These are phyloP conservation scores for Pyrus hybrid DNA, from an alignment of 331 rosid species.

Conservation along the genomic window DNA sequence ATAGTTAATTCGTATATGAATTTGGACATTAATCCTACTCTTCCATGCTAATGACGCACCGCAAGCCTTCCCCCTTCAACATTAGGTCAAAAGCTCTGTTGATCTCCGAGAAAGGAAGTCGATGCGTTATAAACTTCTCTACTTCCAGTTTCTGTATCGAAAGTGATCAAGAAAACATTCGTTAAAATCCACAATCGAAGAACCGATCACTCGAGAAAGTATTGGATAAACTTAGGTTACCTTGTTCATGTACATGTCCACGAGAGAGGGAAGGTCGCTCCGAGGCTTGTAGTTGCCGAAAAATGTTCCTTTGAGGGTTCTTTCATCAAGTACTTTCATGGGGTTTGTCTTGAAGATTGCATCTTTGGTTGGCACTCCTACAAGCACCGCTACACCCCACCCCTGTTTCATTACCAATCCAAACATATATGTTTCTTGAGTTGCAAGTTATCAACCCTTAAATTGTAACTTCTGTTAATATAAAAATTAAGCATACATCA, in stretches of 20 bases:
- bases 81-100: conserved; percentile 12
- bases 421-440: background rate
- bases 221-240: background rate
- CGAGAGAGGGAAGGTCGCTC: conserved; percentile 36
- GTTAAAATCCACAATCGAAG: background rate
- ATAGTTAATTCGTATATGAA: no score
- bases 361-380: conserved; percentile 34
- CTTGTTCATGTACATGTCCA: conserved; percentile 37
- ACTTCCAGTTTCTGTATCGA: background rate
- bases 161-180: background rate
- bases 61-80: conserved; percentile 12
- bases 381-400: conserved; percentile 43
- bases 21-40: background rate
- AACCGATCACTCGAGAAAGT: background rate
- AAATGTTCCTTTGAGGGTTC: conserved; percentile 26
- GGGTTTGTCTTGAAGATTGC: conserved; percentile 34
- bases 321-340: conserved; percentile 28
- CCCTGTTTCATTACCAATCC: conserved; percentile 5
- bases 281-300: conserved; percentile 40
- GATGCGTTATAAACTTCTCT: conserved; percentile 17
- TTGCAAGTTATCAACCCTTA: background rate
- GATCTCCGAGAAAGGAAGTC: conserved; percentile 10
- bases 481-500: conserved; percentile 23
- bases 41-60: conserved; percentile 18
- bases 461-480: background rate